Base-by-base conservation (phyloP, 176 grass and related monocot species). In the Avena atlantica region DNA sequence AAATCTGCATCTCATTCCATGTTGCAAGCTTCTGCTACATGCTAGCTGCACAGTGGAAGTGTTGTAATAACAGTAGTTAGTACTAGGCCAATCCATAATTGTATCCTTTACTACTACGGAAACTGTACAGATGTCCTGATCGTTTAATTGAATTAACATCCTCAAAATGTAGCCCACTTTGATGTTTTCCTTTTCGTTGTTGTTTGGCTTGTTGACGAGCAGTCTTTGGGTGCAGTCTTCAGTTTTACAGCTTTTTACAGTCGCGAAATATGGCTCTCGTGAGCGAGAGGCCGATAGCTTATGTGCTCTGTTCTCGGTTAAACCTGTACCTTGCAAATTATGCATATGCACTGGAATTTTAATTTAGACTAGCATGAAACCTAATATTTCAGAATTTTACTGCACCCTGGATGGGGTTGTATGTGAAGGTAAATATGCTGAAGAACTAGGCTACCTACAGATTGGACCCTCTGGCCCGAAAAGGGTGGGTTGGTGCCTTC, bases 41-140 rank as follows among this genome's bases (percentile, higher is more conserved):
- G 78, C 63, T 85, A 80, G 81, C 81, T 81, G 82, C 91, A 89
- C 55, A 73, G 62, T 78, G 57, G 64, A 87, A 82, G 70, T 69
- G 78, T 48, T 88, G 66, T 21, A 82, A 29, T 21, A 82, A 31
- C 63, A 31, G 31, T 25, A 62, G 68, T 49, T 62, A 78, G 67
- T 63, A 86, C 48, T 25, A 40, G 77, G 52, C 34, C 62, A 20
- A 78, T 29, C 49, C 68, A 77, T 76, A 81, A 86, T 45, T 75
- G 15, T 82, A 82, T 70, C 25, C 16, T 17, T 72, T 86, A 86
- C 59, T 76, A 65, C 25, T 31, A 72, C 62, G 79, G 21, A 71
- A 78, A 44, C 20, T 77, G 59, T 86, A 78, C 55, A 40, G 59
- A 62, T 10, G 12, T 45, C 34, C 70, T 77, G 9, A 72, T 70